phyloP scores from a whole-genome alignment of 768 basidiomycete genomes.

The Boletus subcaerulescens region DNA sequence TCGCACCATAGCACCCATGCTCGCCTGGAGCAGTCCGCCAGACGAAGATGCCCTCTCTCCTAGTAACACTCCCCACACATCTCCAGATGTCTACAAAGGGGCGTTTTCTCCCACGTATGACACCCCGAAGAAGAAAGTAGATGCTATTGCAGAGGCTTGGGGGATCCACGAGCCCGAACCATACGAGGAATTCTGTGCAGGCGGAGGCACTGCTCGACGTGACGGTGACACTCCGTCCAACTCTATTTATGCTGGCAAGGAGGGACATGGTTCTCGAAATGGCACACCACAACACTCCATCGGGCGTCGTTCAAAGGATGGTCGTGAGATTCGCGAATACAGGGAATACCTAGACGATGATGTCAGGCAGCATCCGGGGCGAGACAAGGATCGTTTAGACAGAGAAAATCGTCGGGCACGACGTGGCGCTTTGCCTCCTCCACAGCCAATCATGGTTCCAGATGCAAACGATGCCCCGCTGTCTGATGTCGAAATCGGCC shows the following conservation, averaged over 20 bases:
- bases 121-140: conserved; percentile 78
- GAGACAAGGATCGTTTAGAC: conserved; percentile 36
- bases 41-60: conserved; percentile 43
- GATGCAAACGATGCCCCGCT: conserved; percentile 48
- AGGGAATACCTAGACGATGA: conserved; percentile 44
- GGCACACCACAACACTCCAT: conserved; percentile 36
- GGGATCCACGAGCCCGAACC: conserved; percentile 91
- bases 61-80: conserved; percentile 48
- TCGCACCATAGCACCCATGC: conserved; percentile 76
- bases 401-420: conserved; percentile 36
- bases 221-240: conserved; percentile 59
- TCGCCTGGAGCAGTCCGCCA: conserved; percentile 58
- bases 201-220: conserved; percentile 52
- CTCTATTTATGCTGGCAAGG: conserved; percentile 68
- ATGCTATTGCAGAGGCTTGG: conserved; percentile 90
- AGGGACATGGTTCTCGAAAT: conserved; percentile 39
- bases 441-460: conserved; percentile 80
- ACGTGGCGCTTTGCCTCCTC: conserved; percentile 66
- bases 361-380: conserved; percentile 21
- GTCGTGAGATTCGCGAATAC: conserved; percentile 50
- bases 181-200: conserved; percentile 86
- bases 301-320: conserved; percentile 43
- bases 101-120: conserved; percentile 51
- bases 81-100: conserved; percentile 38
- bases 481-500: conserved; percentile 33